Conservation (phyloP, 148 eudicot species). For the Fagopyrum homotropicum region DNA sequence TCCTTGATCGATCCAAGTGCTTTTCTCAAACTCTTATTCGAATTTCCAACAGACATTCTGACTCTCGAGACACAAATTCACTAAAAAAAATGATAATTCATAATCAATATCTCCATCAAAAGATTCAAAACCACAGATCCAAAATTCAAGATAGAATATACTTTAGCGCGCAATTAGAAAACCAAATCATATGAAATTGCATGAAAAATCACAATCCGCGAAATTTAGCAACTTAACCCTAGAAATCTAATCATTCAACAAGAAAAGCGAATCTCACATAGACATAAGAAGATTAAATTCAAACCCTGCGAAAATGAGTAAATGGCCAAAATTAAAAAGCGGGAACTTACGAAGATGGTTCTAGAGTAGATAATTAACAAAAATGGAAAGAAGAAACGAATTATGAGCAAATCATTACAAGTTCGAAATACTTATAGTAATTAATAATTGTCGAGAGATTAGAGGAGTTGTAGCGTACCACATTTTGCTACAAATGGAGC, state of each 20-base stretch:
- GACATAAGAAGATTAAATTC: not conserved
- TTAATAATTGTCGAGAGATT: not conserved
- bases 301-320: not conserved
- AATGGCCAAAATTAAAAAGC: not conserved
- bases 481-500: not conserved
- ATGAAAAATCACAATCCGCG: not conserved
- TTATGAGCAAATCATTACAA: not conserved
- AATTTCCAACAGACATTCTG: not conserved
- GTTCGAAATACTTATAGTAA: not conserved
- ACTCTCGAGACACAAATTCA: not conserved
- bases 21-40: not conserved
- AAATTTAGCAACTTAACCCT: not conserved
- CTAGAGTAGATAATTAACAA: not conserved
- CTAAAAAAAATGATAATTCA: not conserved
- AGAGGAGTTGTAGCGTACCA: not conserved
- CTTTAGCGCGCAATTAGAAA: no score
- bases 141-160: not conserved
- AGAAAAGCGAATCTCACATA: not conserved
- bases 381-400: not conserved
- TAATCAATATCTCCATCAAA: not conserved
- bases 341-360: not conserved
- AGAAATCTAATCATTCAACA: not conserved
- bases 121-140: not conserved
- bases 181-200: not conserved
- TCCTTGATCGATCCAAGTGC: conserved; percentile 1